A percentile compares a stretch with the other conserved stretches of the same genome.
Evolutionary conservation across 148 eudicot species (phyloP).

Genomic region (Spergularia bocconei): DNA sequence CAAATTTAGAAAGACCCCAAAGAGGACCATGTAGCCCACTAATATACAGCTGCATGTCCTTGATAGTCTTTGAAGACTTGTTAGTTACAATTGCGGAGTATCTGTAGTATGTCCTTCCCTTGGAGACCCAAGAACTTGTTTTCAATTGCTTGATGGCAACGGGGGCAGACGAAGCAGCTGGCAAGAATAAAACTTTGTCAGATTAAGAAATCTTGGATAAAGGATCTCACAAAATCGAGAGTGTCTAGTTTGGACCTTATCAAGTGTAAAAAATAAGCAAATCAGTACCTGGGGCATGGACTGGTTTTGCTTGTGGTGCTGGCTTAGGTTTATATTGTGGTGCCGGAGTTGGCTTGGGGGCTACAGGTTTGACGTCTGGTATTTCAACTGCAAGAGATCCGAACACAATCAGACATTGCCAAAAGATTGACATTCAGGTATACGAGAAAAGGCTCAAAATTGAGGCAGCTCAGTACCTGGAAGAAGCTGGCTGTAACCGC

Average conservation of each 20-base stretch:
- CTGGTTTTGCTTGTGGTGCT: constrained; percentile 34
- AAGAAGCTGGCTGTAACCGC: constrained; percentile 86
- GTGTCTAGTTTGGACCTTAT: neutral
- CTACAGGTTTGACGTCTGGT: constrained; percentile 42
- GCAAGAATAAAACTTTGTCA: constrained; percentile 17
- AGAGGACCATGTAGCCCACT: constrained; percentile 80
- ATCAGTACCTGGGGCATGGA: constrained; percentile 50
- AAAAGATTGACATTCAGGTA: neutral
- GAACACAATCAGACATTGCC: neutral
- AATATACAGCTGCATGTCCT: constrained; percentile 54
- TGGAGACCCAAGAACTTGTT: constrained; percentile 59
- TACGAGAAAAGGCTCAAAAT: neutral
- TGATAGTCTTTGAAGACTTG: constrained; percentile 66
- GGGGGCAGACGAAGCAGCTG: constrained; percentile 46
- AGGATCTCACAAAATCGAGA: neutral
- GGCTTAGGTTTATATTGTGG: constrained; percentile 34
- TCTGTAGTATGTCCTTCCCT: constrained; percentile 77
- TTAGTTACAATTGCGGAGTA: constrained; percentile 72
- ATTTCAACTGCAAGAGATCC: constrained; percentile 34
- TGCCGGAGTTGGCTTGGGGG: constrained; percentile 38
- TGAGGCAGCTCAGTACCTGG: constrained; percentile 22
- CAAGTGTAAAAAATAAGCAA: neutral
- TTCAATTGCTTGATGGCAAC: constrained; percentile 55
- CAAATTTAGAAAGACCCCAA: constrained; percentile 73
- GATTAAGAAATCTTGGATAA: neutral